Conservation (phyloP, 2,329 filamentous ascomycete species). For the Helicocarpus griseus region DNA sequence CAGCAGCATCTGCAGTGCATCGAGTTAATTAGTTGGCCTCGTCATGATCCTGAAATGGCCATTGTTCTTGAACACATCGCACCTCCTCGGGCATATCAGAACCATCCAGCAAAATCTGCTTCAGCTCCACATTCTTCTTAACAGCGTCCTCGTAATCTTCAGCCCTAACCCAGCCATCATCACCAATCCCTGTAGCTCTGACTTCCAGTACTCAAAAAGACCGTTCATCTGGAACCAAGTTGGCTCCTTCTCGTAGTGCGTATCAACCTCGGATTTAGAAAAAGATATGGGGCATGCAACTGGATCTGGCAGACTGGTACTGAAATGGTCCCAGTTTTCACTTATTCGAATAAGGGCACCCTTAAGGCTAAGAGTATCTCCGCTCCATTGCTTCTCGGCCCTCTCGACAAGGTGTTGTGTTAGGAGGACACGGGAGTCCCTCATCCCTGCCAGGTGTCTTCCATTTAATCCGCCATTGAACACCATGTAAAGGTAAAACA, state of each 20-base stretch:
- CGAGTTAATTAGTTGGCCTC: background rate
- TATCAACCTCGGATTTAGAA: conserved; percentile 8
- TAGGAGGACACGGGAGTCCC: conserved; percentile 11
- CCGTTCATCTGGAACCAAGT: conserved; percentile 17
- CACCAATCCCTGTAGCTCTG: background rate
- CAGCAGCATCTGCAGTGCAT: background rate
- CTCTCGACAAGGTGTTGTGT: conserved; percentile 17
- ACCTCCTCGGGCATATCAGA: conserved; percentile 6
- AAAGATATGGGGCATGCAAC: conserved; percentile 13
- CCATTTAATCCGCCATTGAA: conserved; percentile 18
- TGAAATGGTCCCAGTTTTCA: conserved; percentile 8
- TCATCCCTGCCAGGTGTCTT: conserved; percentile 15
- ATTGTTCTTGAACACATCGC: conserved; percentile 4
- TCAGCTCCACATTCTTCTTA: conserved; percentile 6
- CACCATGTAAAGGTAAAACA: conserved; percentile 18
- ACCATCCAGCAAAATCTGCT: conserved; percentile 4
- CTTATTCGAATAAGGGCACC: conserved; percentile 15
- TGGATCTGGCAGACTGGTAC: conserved; percentile 1
- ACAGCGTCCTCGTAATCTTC: conserved; percentile 5
- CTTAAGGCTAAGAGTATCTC: conserved; percentile 15
- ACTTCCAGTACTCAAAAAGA: conserved; percentile 14
- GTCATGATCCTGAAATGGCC: conserved; percentile 11
- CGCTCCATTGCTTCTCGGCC: conserved; percentile 17
- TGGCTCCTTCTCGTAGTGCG: conserved; percentile 13
- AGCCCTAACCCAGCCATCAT: conserved; percentile 7